Conservation (phyloP, 805 yeast species). For the Spathaspora gorwiae region DNA sequence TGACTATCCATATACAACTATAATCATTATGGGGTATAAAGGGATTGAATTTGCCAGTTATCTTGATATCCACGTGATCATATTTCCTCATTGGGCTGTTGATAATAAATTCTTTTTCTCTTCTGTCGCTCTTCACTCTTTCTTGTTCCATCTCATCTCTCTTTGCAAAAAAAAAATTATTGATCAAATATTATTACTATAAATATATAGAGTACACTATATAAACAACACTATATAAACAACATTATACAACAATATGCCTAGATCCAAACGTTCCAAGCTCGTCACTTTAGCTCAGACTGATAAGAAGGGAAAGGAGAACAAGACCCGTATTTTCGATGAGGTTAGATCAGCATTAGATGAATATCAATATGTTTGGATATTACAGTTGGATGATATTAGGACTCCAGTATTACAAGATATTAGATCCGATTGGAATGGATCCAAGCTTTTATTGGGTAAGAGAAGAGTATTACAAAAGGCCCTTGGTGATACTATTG, state of each 20-base stretch:
- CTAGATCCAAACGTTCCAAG: constrained; percentile 95
- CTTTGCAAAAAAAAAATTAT: neutral
- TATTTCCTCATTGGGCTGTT: too few species aligned
- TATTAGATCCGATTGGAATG: constrained; percentile 88
- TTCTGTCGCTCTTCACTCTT: too few species aligned
- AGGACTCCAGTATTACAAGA: constrained; percentile 95
- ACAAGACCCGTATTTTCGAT: constrained; percentile 86
- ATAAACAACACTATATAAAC: too few species aligned
- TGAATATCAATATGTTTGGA: constrained; percentile 74
- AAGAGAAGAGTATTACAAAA: constrained; percentile 89
- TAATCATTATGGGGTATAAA: too few species aligned
- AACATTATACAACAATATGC: constrained; percentile 64
- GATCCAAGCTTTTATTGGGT: constrained; percentile 85
- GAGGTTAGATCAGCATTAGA: constrained; percentile 84
- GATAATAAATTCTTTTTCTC: neutral
- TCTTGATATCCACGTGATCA: too few species aligned
- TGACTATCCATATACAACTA: too few species aligned
- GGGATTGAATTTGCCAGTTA: too few species aligned
- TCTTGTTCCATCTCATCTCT: constrained; percentile 1
- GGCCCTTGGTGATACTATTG: constrained; percentile 83
- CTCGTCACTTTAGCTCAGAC: constrained; percentile 93
- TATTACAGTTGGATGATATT: constrained; percentile 81
- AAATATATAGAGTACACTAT: too few species aligned
- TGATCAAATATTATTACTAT: too few species aligned
- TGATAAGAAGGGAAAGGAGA: constrained; percentile 91